A percentile compares a stretch with the other conserved stretches of the same genome.
phyloP scores from a whole-genome alignment of 1,284 basidiomycete genomes.

The Leccinum fuscescens region DNA sequence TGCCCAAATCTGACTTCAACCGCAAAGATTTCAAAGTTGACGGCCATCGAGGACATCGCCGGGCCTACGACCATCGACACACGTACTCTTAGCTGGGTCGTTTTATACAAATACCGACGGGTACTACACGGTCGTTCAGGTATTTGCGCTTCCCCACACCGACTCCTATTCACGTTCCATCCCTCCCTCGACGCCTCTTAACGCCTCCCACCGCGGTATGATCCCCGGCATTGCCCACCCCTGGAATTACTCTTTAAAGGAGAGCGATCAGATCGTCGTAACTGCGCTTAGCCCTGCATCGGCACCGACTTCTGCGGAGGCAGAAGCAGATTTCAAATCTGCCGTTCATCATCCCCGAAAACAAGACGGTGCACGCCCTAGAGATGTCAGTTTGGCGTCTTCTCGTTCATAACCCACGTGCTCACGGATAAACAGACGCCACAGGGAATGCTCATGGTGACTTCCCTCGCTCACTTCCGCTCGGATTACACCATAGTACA shows the following conservation, averaged over 20 bases:
- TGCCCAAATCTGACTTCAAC: not conserved
- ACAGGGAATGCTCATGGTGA: constrained; percentile 71
- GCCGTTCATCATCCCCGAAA: constrained; percentile 58
- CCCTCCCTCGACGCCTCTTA: constrained; percentile 3
- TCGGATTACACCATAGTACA: constrained; percentile 80
- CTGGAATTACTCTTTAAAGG: too few relatives aligned
- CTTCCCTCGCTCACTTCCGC: constrained; percentile 80
- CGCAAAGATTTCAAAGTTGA: constrained; percentile 1
- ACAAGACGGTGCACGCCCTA: constrained; percentile 63
- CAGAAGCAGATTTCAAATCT: constrained; percentile 56
- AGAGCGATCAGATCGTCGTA: constrained; percentile 52
- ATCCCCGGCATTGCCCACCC: constrained; percentile 1
- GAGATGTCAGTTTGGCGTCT: constrained; percentile 42
- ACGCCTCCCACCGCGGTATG: constrained; percentile 10
- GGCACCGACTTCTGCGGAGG: constrained; percentile 42
- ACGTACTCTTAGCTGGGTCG: constrained; percentile 11
- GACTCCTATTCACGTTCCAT: not conserved
- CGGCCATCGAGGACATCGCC: not conserved
- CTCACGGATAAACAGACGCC: constrained; percentile 45
- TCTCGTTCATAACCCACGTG: not conserved
- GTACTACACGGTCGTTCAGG: constrained; percentile 13
- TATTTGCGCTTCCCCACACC: constrained; percentile 10
- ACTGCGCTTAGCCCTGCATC: constrained; percentile 51
- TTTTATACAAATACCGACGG: not conserved
- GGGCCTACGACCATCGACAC: constrained; percentile 11